Conservation (phyloP, 2,329 filamentous ascomycete genomes). For the Alternaria brassicae region DNA sequence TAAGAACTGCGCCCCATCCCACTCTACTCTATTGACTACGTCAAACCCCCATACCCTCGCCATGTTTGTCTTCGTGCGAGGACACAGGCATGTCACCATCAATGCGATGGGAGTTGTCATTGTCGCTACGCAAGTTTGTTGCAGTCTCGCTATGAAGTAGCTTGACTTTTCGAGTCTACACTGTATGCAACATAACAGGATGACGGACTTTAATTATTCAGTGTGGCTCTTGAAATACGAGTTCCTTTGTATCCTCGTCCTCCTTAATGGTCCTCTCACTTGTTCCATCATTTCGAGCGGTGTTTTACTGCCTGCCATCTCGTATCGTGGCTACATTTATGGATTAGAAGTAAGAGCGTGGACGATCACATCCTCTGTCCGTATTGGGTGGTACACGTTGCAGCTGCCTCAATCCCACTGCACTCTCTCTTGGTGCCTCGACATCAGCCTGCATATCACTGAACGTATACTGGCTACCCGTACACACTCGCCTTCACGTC, state of each 20-base stretch:
- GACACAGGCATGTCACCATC: too few relatives aligned
- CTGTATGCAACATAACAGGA: too few relatives aligned
- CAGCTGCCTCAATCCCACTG: background rate
- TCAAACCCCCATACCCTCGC: background rate
- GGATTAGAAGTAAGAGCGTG: background rate
- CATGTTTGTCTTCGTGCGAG: background rate
- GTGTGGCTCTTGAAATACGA: too few relatives aligned
- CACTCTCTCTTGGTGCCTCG: background rate
- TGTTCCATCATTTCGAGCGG: background rate
- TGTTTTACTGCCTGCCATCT: background rate
- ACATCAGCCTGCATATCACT: background rate
- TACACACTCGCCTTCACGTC: conserved; percentile 6
- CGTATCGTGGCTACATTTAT: background rate
- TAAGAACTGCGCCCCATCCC: background rate
- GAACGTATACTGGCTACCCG: background rate
- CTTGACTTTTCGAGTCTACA: too few relatives aligned
- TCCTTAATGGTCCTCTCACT: background rate
- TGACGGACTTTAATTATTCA: too few relatives aligned
- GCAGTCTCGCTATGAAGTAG: too few relatives aligned
- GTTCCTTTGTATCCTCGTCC: background rate
- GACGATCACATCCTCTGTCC: background rate
- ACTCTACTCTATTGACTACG: background rate
- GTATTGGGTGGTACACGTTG: background rate
- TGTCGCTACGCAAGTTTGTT: too few relatives aligned
- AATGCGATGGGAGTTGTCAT: too few relatives aligned